These are phyloP conservation scores for Parathielavia appendiculata DNA, from an alignment of 495 filamentous ascomycete species.

Conservation along the genomic window DNA sequence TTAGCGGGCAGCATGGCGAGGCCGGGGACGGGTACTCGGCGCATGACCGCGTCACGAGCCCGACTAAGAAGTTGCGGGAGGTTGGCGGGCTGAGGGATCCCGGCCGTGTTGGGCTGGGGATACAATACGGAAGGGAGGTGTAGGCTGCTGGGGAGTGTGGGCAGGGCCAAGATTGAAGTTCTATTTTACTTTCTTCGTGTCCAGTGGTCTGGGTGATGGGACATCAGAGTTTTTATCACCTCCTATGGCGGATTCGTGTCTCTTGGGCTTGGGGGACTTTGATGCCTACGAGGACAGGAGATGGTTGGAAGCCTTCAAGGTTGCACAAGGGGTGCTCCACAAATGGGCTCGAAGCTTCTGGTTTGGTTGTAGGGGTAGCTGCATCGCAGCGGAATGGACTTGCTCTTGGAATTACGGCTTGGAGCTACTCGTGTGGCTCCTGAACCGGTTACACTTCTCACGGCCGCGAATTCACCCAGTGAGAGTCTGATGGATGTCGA, in stretches of 20 bases:
- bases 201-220: background rate
- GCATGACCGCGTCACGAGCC: slow-evolving; percentile 35
- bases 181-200: background rate
- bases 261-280: too few species aligned
- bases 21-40: slow-evolving; percentile 31
- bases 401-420: background rate
- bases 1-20: slow-evolving; percentile 38
- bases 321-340: background rate
- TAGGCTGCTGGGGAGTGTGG: background rate
- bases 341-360: slow-evolving; percentile 9
- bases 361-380: background rate
- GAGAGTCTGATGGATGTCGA: background rate
- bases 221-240: background rate
- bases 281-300: background rate
- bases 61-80: slow-evolving; percentile 57
- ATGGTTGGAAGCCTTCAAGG: background rate
- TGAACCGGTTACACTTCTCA: too few species aligned
- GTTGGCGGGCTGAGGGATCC: slow-evolving; percentile 34
- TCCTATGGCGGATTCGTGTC: too few species aligned
- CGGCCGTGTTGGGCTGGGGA: slow-evolving; percentile 58
- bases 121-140: slow-evolving; percentile 42
- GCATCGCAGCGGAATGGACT: background rate
- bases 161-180: background rate
- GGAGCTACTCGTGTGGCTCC: background rate
- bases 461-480: background rate